Percentiles rank a stretch among this genome's conserved stretches.
phyloP scores from a whole-genome alignment of 352 stramenopile species.

The Pythium phragmitis region DNA sequence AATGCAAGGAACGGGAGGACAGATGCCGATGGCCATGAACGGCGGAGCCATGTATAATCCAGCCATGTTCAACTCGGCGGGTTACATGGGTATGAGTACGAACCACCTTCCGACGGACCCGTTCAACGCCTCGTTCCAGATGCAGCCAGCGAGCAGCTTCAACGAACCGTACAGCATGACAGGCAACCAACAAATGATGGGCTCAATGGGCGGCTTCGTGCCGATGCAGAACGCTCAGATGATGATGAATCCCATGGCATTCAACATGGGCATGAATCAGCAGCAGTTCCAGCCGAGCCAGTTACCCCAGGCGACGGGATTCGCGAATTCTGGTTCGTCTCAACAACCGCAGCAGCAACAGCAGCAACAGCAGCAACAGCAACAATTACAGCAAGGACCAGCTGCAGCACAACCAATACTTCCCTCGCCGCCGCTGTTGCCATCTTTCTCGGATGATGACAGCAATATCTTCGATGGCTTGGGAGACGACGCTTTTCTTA shows the following conservation, averaged over 20 bases:
- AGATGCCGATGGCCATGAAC: slow-evolving; percentile 47
- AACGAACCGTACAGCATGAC: slow-evolving; percentile 45
- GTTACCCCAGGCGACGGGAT: slow-evolving; percentile 19
- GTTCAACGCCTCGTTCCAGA: slow-evolving; percentile 58
- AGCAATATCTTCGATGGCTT: slow-evolving; percentile 76
- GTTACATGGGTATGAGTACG: slow-evolving; percentile 22
- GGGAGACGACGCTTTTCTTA: slow-evolving; percentile 69
- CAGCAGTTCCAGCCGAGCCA: slow-evolving; percentile 28
- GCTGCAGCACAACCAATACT: slow-evolving; percentile 5
- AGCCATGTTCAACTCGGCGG: slow-evolving; percentile 21
- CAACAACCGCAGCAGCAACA: slow-evolving; percentile 18
- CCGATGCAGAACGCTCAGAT: slow-evolving; percentile 39
- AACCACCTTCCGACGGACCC: slow-evolving; percentile 59
- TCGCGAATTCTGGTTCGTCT: neutral
- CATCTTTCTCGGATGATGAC: slow-evolving; percentile 43
- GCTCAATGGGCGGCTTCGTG: slow-evolving; percentile 51
- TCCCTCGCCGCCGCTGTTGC: slow-evolving; percentile 27
- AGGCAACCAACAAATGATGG: slow-evolving; percentile 45
- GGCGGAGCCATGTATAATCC: slow-evolving; percentile 46
- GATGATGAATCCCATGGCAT: slow-evolving; percentile 46
- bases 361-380: slow-evolving; percentile 18
- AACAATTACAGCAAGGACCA: slow-evolving; percentile 12
- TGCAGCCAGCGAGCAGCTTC: slow-evolving; percentile 7
- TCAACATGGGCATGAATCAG: slow-evolving; percentile 31
- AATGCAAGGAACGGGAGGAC: slow-evolving; percentile 25